These are phyloP conservation scores for Aegilops tauschii DNA, from an alignment of 176 grass and related monocot genomes.

Conservation along the genomic window DNA sequence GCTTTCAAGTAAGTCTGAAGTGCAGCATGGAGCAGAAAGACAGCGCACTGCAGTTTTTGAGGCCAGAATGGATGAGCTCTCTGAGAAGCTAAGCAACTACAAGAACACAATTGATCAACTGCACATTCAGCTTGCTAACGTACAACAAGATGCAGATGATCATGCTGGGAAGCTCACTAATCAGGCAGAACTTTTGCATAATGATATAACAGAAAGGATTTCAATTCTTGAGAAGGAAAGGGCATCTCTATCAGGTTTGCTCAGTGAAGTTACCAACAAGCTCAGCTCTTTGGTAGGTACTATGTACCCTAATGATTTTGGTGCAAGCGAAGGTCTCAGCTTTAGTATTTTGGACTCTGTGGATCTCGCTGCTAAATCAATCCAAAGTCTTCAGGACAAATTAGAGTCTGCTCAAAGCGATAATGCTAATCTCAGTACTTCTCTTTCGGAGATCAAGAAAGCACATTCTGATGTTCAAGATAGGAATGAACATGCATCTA, in stretches of 20 bases:
- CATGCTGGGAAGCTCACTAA: conserved; percentile 42
- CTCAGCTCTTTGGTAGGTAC: conserved; percentile 38
- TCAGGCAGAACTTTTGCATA: conserved; percentile 72
- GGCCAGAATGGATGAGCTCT: conserved; percentile 67
- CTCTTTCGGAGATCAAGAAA: conserved; percentile 39
- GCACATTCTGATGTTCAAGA: conserved; percentile 41
- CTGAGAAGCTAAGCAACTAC: conserved; percentile 55
- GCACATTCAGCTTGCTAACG: conserved; percentile 45
- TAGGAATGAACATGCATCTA: conserved; percentile 49
- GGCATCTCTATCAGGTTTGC: conserved; percentile 35
- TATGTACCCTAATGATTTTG: conserved; percentile 38
- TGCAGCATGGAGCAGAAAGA: conserved; percentile 45
- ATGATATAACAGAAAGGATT: conserved; percentile 47
- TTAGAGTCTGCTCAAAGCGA: conserved; percentile 52
- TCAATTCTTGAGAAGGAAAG: conserved; percentile 59
- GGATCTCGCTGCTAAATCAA: conserved; percentile 49
- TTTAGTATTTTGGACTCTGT: conserved; percentile 45
- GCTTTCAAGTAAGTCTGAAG: conserved; percentile 40
- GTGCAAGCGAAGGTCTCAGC: conserved; percentile 29
- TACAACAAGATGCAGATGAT: conserved; percentile 57
- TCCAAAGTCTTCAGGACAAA: conserved; percentile 51
- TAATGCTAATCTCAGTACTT: conserved; percentile 49
- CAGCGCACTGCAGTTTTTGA: conserved; percentile 39
- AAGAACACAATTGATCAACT: conserved; percentile 54
- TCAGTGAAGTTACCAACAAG: conserved; percentile 47